Base-by-base conservation (phyloP, 1,284 basidiomycete species). In the Testicularia cyperi region DNA sequence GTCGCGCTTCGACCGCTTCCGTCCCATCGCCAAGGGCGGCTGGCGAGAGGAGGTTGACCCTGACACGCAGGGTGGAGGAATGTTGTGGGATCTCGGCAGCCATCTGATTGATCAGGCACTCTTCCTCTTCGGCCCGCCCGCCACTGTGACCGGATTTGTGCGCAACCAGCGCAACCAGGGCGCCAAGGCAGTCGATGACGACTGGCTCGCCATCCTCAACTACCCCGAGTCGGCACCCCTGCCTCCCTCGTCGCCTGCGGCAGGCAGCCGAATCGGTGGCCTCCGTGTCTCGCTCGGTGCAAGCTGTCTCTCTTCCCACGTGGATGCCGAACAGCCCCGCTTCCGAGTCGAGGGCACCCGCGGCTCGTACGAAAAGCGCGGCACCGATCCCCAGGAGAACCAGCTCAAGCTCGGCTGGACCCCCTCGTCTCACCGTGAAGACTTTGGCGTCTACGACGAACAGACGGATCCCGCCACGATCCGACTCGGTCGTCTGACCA, bases 81-180 rank as follows among this genome's bases (percentile, higher is more conserved):
- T 74, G 46, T 61, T 75, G 3, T 73, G 69, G 72, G 74, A 75
- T 32, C 44, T 75, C 2, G 74, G 74, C 6, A 48, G 51, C 18
- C 74, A 75, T 27, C 40, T 75, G 21, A 58, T 74, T 28, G 74
- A 75, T 36, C 74, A 75, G 33, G 63, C 58, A 4, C 38, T 75
- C 7, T 51, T 61, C 35, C 47, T 74, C 8, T 75, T 74, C 29
- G 74, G 74, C 9, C 57, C 66, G 5, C 74, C 74, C 7, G 44
- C 63, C 23, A 40, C 57, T 14, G 52, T 75, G 6, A 67, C 62
- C 9, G 74, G 70, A 4, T 60, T 67, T 18, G 62, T 71, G 5
- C 40, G 58, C 14, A 68, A 70, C 29, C 57, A 67, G 48, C 64
- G 72, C 5, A 66, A 64, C 15, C 69, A 73, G 24, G 60, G 60